These are phyloP conservation scores for Psilocybe cubensis DNA, from an alignment of 768 basidiomycete species.

Conservation along the genomic window DNA sequence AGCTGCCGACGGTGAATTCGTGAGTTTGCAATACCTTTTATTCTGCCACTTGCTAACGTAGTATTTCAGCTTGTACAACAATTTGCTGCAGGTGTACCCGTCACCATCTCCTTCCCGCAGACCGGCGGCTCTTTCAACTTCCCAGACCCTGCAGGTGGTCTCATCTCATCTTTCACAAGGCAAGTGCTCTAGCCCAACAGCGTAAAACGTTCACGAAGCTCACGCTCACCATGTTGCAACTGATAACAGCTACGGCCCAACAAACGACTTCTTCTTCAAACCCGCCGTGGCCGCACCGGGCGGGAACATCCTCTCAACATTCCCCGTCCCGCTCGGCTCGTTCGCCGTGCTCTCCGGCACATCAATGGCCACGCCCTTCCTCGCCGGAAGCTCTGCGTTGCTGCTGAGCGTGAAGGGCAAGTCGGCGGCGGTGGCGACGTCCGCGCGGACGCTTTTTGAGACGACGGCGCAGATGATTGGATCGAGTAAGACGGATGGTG, in stretches of 20 bases:
- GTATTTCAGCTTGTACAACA: slow-evolving; percentile 47
- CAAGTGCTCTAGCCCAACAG: slow-evolving; percentile 4
- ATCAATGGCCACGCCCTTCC: slow-evolving; percentile 43
- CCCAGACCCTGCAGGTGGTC: slow-evolving; percentile 55
- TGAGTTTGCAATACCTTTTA: slow-evolving; percentile 30
- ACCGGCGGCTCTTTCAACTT: slow-evolving; percentile 42
- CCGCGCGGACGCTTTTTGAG: slow-evolving; percentile 46
- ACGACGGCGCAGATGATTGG: slow-evolving; percentile 49
- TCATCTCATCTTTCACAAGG: slow-evolving; percentile 56
- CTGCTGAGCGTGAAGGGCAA: slow-evolving; percentile 41
- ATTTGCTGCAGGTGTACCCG: slow-evolving; percentile 44
- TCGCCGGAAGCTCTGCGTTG: slow-evolving; percentile 45
- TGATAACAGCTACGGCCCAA: slow-evolving; percentile 53
- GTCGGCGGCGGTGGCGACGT: slow-evolving; percentile 23
- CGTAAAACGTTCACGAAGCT: not conserved
- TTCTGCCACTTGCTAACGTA: not conserved
- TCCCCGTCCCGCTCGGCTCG: slow-evolving; percentile 35
- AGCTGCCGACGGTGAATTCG: slow-evolving; percentile 57
- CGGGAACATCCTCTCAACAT: slow-evolving; percentile 50
- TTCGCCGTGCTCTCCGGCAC: slow-evolving; percentile 45
- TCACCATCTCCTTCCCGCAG: slow-evolving; percentile 54
- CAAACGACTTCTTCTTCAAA: slow-evolving; percentile 60
- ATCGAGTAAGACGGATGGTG: slow-evolving; percentile 49
- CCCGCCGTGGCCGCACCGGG: slow-evolving; percentile 53
- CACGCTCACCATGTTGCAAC: not conserved